Percentiles rank a stretch among this genome's conserved stretches.
These are phyloP conservation scores for Durio zibethinus DNA, from an alignment of 345 rosid species.

Conservation along the genomic window DNA sequence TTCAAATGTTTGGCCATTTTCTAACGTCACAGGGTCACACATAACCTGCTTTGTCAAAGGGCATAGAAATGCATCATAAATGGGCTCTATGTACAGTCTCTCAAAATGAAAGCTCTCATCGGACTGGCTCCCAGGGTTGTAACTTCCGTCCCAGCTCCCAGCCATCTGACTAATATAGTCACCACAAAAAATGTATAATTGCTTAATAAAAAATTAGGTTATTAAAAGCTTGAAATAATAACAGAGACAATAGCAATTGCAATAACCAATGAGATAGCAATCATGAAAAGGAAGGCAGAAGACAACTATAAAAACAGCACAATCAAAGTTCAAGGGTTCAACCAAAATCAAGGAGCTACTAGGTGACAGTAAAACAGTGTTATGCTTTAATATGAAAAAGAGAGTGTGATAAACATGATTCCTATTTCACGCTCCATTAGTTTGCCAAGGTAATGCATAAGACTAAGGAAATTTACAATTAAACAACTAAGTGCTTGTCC, in stretches of 20 bases:
- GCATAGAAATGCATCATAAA: conserved; percentile 87
- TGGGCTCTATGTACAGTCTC: conserved; percentile 57
- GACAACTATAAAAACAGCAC: background rate
- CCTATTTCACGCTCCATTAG: background rate
- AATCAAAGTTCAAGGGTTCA: background rate
- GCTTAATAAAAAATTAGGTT: background rate
- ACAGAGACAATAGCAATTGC: background rate
- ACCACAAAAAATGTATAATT: conserved; percentile 11
- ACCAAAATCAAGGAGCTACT: background rate
- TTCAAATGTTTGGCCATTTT: conserved; percentile 85
- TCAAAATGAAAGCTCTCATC: conserved; percentile 68
- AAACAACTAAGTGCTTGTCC: background rate
- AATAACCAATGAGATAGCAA: background rate
- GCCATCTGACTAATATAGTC: conserved; percentile 43
- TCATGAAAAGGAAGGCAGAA: background rate
- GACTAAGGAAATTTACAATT: background rate
- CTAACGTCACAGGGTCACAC: conserved; percentile 82
- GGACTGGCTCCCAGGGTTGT: conserved; percentile 63
- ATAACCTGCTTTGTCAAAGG: conserved; percentile 89
- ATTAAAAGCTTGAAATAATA: background rate
- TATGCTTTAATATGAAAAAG: background rate
- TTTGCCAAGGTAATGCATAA: background rate
- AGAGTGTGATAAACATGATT: background rate
- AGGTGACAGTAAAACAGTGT: background rate
- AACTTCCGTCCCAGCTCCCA: conserved; percentile 65